Conservation (phyloP, 1,284 basidiomycete species). For the Phlebopus sp. region DNA sequence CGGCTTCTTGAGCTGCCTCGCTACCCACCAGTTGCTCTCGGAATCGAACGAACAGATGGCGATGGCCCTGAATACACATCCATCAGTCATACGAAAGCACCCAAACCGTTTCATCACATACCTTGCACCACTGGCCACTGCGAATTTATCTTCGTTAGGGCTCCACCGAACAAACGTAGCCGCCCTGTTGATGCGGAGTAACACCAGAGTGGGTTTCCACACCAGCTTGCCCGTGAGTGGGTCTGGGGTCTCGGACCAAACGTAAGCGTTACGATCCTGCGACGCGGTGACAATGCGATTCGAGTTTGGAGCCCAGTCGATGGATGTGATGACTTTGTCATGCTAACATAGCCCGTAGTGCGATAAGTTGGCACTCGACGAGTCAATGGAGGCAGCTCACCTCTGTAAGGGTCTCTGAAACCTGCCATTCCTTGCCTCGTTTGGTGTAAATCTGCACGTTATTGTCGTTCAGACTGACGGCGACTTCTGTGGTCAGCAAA, state of each 20-base stretch:
- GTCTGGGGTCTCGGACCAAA: conserved; percentile 86
- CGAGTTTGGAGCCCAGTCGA: conserved; percentile 96
- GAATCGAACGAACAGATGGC: conserved; percentile 94
- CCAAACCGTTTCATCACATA: conserved; percentile 33
- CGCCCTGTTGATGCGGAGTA: conserved; percentile 93
- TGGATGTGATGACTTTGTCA: conserved; percentile 97
- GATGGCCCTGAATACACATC: conserved; percentile 65
- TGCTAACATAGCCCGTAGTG: conserved; percentile 54
- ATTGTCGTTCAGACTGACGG: conserved; percentile 88
- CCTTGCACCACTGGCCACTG: conserved; percentile 95
- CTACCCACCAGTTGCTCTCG: conserved; percentile 99
- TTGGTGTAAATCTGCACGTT: conserved; percentile 83
- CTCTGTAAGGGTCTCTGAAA: conserved; percentile 83
- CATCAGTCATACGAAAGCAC: background rate
- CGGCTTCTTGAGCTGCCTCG: conserved; percentile 97
- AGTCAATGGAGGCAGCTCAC: conserved; percentile 40
- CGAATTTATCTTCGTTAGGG: conserved; percentile 98
- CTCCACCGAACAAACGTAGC: conserved; percentile 97
- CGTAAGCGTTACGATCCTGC: conserved; percentile 98
- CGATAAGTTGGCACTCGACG: background rate
- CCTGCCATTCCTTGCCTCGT: conserved; percentile 70
- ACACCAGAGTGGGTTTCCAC: conserved; percentile 98
- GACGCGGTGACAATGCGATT: conserved; percentile 98
- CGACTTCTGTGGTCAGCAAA: conserved; percentile 65
- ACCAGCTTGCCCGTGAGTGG: conserved; percentile 62